These are phyloP conservation scores for Globisporangium spinosum DNA, from an alignment of 352 stramenopile genomes.

Conservation along the genomic window DNA sequence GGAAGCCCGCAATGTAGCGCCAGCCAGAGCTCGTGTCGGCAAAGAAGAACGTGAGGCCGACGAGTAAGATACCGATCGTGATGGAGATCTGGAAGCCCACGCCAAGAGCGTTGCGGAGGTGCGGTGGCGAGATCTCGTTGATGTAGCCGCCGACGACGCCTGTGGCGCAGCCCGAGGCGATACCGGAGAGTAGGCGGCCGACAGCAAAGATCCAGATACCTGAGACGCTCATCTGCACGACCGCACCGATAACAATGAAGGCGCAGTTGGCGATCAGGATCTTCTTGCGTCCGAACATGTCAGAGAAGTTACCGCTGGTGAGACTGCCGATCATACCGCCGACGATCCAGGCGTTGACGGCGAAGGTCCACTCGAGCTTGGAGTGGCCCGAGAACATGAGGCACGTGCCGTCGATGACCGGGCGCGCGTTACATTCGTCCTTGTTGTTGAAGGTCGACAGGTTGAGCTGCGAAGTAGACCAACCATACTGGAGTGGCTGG, in stretches of 20 bases:
- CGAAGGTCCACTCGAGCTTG: constrained; percentile 33
- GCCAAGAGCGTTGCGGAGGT: constrained; percentile 30
- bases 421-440: constrained; percentile 24
- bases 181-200: constrained; percentile 34
- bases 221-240: not conserved
- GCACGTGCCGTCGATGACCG: constrained; percentile 23
- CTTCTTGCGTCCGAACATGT: constrained; percentile 27
- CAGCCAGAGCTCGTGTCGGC: constrained; percentile 43
- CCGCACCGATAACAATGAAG: constrained; percentile 32
- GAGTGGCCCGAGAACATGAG: constrained; percentile 36
- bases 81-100: constrained; percentile 46
- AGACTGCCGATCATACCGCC: constrained; percentile 41
- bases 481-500: constrained; percentile 39
- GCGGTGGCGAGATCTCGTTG: constrained; percentile 43
- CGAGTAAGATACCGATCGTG: constrained; percentile 41
- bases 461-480: constrained; percentile 64
- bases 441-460: constrained; percentile 34
- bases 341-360: constrained; percentile 38
- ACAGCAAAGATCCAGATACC: constrained; percentile 16
- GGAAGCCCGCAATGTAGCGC: constrained; percentile 39
- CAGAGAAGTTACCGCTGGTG: constrained; percentile 23
- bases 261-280: constrained; percentile 7
- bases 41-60: constrained; percentile 53
- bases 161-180: constrained; percentile 36
- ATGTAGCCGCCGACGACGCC: constrained; percentile 32